Evolutionary conservation across 257 asterid genomes (phyloP), one percentile per base, ranked within the genome.

Genomic region (Fraxinus excelsior): DNA sequence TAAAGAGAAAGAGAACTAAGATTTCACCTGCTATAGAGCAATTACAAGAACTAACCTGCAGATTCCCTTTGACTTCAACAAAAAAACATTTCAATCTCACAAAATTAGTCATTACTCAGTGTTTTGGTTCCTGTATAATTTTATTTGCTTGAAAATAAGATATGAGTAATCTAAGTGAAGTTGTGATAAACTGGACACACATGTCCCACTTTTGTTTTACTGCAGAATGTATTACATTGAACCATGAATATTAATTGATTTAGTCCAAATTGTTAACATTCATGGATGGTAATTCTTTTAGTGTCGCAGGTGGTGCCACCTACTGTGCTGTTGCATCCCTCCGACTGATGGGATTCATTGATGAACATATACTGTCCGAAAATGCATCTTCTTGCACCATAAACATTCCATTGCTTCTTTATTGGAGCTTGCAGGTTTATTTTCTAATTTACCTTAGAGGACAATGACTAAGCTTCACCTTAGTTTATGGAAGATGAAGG

Each of bases 291-390:
- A 84, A 75, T 85, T 87, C 74, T 84, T 85, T 86, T 93, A 91
- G 96, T 89, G 86, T 88, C 84, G 70, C 98, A 96, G 99, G 98
- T 84, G 98, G 99, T 76, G 99, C 91, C 88, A 96, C 97, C 25
- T 96, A 88, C 76, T 96, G 99, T 84, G 99, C 99, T 75, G 94
- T 93, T 85, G 94, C 99, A 29, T 92, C 98, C 80, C 97, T 96
- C 74, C 88, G 84, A 78, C 88, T 96, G 85, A 93, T 96, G 98
- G 99, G 96, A 74, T 93, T 83, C 84, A 73, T 96, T 34, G 94
- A 85, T 78, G 92, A 93, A 40, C 93, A 87, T 81, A 32, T 83
- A 49, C 78, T 86, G 82, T 83, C 91, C 7, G 79, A 80, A 85
- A 77, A 35, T 76, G 82, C 58, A 82, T 81, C 84, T 77, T 86